Evolutionary conservation across 208 protist genomes (phyloP), one percentile per base, ranked within the genome.

Genomic region (Crithidia expoeki): DNA sequence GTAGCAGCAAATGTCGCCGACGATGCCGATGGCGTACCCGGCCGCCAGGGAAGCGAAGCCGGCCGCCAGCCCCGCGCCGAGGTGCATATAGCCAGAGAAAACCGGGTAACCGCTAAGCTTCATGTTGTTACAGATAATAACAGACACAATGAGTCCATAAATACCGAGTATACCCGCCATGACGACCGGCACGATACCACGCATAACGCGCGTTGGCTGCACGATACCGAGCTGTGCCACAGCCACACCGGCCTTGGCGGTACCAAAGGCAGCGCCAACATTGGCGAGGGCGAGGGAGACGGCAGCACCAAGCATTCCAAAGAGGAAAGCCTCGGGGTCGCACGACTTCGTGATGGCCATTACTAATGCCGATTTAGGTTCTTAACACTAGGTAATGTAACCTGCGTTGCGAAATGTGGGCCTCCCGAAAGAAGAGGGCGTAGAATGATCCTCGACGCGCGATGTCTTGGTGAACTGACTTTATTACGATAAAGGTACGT

Each of bases 151-250:
- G 32, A 99, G 90, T 59, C 99, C 99, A 81, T 99, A 99, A 73
- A 99, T 99, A 85, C 98, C 99, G 64, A 99, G 90, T 76, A 99
- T 98, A 88, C 90, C 99, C 65, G 93, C 94, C 92, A 97, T 97
- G 59, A 97, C 88, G 59, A 96, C 89, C 28, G 94, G 93, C 60
- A 97, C 89, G 60, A 96, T 97, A 72, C 89, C 89, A 56, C 91
- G 85, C 96, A 99, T 99, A 63, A 99, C 96, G n/a, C 96, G 81
- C 46, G 98, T 92, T 9, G 92, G 96, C 67, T 94, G 83, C 68
- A 98, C 89, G 49, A 99, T 98, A 81, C 98, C 98, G 78, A 99
- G 96, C 67, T 96, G 92, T 28, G 97, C 89, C 64, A 99, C 97
- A 74, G 98, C 98, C 59, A 99, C 96, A 27, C 97, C 97, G 63